Conservation (phyloP, 176 grass and related monocot genomes). For the Lolium multiflorum region DNA sequence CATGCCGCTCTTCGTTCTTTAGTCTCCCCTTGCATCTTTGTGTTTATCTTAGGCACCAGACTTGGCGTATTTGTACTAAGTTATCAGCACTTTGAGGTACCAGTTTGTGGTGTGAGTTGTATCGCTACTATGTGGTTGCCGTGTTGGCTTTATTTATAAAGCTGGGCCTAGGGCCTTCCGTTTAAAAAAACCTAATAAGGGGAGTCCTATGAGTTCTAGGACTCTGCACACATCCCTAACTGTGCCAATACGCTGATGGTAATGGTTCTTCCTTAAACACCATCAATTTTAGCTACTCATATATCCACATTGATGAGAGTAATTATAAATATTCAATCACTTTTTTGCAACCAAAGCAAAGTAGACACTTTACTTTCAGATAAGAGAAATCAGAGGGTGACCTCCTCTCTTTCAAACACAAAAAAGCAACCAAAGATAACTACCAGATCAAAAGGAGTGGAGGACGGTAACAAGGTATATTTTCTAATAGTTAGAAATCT, state of each 20-base stretch:
- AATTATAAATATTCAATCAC: constrained; percentile 4
- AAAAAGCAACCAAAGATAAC: neutral
- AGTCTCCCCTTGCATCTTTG: too few relatives aligned
- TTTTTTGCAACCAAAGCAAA: constrained; percentile 12
- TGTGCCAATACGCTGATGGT: neutral
- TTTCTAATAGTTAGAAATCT: neutral
- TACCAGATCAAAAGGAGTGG: neutral
- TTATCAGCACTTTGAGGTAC: too few relatives aligned
- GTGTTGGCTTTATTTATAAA: too few relatives aligned
- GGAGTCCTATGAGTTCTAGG: too few relatives aligned
- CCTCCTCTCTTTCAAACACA: neutral
- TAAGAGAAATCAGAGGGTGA: neutral
- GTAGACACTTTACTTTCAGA: neutral
- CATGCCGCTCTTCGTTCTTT: too few relatives aligned
- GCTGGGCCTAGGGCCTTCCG: too few relatives aligned
- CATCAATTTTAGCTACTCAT: constrained; percentile 19
- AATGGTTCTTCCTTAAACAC: neutral
- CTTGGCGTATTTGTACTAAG: too few relatives aligned
- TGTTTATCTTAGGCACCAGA: too few relatives aligned
- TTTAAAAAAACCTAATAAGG: too few relatives aligned
- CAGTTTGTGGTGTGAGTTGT: too few relatives aligned
- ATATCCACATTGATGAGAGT: neutral
- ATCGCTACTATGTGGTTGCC: too few relatives aligned
- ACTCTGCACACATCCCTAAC: too few relatives aligned
- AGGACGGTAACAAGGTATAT: neutral